Evolutionary conservation across 1,139 yeast genomes (phyloP).

Genomic region (Pichia sp.): DNA sequence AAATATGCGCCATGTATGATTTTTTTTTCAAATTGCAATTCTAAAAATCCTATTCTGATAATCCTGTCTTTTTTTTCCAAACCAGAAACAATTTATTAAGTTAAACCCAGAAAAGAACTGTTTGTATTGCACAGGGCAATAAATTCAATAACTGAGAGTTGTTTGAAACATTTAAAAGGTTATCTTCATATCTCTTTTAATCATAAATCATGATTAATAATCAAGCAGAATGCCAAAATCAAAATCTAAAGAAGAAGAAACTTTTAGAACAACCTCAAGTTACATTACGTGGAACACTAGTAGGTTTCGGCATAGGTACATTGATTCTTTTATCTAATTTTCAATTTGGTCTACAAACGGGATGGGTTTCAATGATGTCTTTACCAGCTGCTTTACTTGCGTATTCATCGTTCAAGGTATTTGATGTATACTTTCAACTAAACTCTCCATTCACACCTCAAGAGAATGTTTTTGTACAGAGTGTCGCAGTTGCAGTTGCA

Average conservation of each 20-base stretch:
- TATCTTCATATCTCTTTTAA: neutral
- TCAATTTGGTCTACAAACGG: constrained; percentile 94
- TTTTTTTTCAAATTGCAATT: neutral
- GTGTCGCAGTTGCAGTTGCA: constrained; percentile 93
- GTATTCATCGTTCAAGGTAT: constrained; percentile 64
- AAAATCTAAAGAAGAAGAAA: neutral
- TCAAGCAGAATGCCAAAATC: neutral
- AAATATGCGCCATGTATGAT: neutral
- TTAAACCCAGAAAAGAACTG: neutral
- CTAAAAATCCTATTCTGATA: no score
- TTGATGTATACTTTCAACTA: constrained; percentile 37
- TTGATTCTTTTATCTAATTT: constrained; percentile 80
- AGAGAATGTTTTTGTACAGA: constrained; percentile 87
- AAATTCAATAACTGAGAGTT: no score
- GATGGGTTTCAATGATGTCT: constrained; percentile 99
- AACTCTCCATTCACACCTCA: constrained; percentile 64
- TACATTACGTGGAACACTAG: constrained; percentile 63
- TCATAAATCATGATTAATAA: neutral
- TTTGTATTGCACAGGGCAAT: neutral
- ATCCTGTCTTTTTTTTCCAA: no score
- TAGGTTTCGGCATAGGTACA: constrained; percentile 74
- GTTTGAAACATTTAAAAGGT: neutral
- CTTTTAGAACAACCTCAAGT: constrained; percentile 44
- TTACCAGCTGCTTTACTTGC: constrained; percentile 88
- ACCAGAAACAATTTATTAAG: no score